Conservation (phyloP, 495 filamentous ascomycete species). For the Copromyces sp. region DNA sequence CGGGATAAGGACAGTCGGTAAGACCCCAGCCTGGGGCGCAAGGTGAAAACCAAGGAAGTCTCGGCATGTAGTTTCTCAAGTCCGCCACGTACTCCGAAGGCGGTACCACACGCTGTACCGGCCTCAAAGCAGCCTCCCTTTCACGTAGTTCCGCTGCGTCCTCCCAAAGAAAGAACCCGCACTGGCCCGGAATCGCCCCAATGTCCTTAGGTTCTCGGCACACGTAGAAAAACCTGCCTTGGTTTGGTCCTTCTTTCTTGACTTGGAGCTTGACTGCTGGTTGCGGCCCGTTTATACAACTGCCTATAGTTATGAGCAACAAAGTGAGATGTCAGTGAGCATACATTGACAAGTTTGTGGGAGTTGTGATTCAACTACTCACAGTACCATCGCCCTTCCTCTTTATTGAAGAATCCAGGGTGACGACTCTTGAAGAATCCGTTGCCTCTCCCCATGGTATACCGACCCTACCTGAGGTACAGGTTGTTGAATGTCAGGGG, state of each 20-base stretch:
- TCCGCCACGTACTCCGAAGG: neutral
- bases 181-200: constrained; percentile 23
- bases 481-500: neutral
- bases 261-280: constrained; percentile 50
- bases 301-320: neutral
- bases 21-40: neutral
- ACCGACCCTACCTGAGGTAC: neutral
- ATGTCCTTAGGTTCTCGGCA: constrained; percentile 31
- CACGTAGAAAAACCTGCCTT: constrained; percentile 58
- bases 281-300: constrained; percentile 27
- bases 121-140: constrained; percentile 33
- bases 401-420: neutral
- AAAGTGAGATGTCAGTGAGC: neutral
- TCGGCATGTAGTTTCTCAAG: neutral
- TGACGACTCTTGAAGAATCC: neutral
- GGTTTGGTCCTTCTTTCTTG: constrained; percentile 56
- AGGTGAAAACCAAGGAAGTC: neutral
- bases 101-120: neutral
- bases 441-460: neutral
- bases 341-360: neutral
- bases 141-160: constrained; percentile 51
- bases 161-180: constrained; percentile 64
- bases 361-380: neutral
- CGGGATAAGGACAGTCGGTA: neutral
- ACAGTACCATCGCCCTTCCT: neutral